phyloP scores from a whole-genome alignment of 345 rosid genomes.

The Mallotus nudiflorus region DNA sequence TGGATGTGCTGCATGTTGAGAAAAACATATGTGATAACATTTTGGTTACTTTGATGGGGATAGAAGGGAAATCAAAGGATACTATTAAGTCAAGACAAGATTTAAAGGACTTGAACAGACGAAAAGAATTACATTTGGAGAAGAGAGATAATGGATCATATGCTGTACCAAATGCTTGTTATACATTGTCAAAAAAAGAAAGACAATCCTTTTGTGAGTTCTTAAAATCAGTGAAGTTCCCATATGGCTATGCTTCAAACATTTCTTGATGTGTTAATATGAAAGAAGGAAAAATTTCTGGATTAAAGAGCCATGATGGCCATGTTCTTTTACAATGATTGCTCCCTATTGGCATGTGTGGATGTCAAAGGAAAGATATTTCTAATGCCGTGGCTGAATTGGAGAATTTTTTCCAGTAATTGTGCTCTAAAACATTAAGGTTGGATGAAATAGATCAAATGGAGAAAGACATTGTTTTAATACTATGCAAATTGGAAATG shows the following conservation, averaged over 20 bases:
- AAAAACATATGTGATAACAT: neutral
- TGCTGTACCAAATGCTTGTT: too few species aligned
- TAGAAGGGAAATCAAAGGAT: neutral
- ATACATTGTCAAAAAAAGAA: too few species aligned
- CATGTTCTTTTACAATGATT: neutral
- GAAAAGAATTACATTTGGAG: too few species aligned
- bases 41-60: neutral
- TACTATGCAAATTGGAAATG: neutral
- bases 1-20: neutral
- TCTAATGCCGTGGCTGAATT: neutral
- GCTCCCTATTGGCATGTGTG: neutral
- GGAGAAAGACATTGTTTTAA: neutral
- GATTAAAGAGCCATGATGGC: too few species aligned
- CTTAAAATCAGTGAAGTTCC: neutral
- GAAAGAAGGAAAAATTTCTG: neutral
- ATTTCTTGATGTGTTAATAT: neutral
- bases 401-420: neutral
- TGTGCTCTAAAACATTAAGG: neutral
- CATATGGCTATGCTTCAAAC: neutral
- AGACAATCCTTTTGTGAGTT: neutral
- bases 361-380: neutral
- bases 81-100: too few species aligned
- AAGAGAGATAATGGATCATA: too few species aligned
- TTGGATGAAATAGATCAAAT: neutral
- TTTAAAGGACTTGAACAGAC: too few species aligned